Percentiles rank a stretch among this genome's conserved stretches.
phyloP scores from a whole-genome alignment of 2,329 filamentous ascomycete genomes.

The Monilinia fructigena region DNA sequence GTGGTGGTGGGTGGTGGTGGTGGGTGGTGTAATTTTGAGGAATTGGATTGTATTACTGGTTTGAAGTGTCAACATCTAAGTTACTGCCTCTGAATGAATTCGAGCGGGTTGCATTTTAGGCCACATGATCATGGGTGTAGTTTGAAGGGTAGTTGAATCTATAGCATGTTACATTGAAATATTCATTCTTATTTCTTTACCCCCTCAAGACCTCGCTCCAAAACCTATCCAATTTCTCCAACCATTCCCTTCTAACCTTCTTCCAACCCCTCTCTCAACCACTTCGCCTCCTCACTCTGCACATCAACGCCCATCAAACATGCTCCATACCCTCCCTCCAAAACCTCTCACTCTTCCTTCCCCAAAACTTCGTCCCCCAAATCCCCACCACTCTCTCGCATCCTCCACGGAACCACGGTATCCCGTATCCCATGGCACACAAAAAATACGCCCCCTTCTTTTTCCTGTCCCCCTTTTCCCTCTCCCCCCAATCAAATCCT shows the following conservation, averaged over 20 bases:
- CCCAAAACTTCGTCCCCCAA: background rate
- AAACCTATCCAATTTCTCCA: background rate
- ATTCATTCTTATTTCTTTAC: too few species aligned
- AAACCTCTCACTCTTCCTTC: background rate
- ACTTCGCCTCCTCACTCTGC: background rate
- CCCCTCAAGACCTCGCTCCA: too few species aligned
- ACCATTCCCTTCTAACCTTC: constrained; percentile 7
- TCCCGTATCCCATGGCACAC: constrained; percentile 2
- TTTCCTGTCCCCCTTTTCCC: background rate
- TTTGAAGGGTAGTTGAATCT: too few species aligned
- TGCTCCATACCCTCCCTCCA: constrained; percentile 9
- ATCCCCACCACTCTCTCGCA: background rate
- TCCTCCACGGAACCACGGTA: constrained; percentile 9
- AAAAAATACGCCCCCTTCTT: background rate
- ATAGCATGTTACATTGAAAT: too few species aligned
- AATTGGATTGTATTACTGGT: too few species aligned
- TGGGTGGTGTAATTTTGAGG: too few species aligned
- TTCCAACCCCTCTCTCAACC: background rate
- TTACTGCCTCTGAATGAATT: too few species aligned
- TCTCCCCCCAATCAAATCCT: background rate
- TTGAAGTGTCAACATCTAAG: too few species aligned
- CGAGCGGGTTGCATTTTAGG: too few species aligned
- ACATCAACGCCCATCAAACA: constrained; percentile 7
- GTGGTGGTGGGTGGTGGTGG: too few species aligned
- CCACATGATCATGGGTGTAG: too few species aligned